Evolutionary conservation across 2,329 filamentous ascomycete species (phyloP).

Genomic region (Geosmithia morbida): DNA sequence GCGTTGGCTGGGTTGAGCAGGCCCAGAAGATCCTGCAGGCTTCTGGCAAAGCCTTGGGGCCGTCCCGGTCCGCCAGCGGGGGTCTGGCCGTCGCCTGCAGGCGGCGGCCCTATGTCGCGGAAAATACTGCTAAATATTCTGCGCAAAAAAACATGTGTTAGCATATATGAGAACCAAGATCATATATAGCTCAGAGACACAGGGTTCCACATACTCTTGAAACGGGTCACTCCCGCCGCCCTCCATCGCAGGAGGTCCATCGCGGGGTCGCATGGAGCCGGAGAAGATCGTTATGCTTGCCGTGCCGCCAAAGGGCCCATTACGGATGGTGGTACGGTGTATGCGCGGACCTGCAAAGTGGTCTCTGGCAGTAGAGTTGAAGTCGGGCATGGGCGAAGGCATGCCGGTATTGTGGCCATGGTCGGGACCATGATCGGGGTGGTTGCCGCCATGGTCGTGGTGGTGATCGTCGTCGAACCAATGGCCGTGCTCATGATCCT

Average conservation of each 20-base stretch:
- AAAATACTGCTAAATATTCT: slow-evolving; percentile 30
- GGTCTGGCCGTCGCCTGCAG: slow-evolving; percentile 3
- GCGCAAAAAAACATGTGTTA: not conserved
- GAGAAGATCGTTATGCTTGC: slow-evolving; percentile 35
- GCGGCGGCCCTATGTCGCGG: slow-evolving; percentile 17
- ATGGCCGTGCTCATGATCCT: not conserved
- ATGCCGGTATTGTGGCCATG: not conserved
- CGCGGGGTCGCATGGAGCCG: slow-evolving; percentile 13
- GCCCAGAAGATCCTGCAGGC: slow-evolving; percentile 37
- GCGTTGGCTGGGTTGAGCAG: slow-evolving; percentile 37
- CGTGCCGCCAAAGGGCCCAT: slow-evolving; percentile 21
- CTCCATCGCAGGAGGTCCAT: slow-evolving; percentile 4
- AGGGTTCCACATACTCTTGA: slow-evolving; percentile 28
- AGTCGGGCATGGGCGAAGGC: not conserved
- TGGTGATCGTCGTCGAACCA: not conserved
- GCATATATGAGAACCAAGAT: not conserved
- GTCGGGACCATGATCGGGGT: slow-evolving; percentile 4
- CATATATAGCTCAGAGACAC: too few species aligned
- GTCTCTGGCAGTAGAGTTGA: not conserved
- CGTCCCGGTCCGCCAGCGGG: not conserved
- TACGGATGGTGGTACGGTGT: slow-evolving; percentile 21
- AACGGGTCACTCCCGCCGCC: slow-evolving; percentile 23
- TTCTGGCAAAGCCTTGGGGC: slow-evolving; percentile 11
- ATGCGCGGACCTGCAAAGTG: slow-evolving; percentile 13
- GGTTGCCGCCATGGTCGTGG: slow-evolving; percentile 1